Evolutionary conservation across 148 eudicot species (phyloP).

Genomic region (Chenopodium berlandieri): DNA sequence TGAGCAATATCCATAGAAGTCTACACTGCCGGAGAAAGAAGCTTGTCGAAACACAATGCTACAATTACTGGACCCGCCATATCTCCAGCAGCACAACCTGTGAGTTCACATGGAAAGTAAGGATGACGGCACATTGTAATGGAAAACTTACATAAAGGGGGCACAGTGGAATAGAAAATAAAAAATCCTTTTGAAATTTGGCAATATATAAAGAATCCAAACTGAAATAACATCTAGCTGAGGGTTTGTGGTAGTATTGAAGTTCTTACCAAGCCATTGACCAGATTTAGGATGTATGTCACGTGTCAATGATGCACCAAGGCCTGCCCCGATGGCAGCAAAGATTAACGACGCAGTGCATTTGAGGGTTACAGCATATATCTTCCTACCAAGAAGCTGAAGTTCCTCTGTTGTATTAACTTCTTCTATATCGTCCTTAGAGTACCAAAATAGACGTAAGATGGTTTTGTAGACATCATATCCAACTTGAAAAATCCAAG

Average conservation of each 20-base stretch:
- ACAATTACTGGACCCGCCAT: conserved; percentile 69
- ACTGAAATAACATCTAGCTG: background rate
- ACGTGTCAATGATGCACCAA: conserved; percentile 48
- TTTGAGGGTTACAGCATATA: conserved; percentile 48
- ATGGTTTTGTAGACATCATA: conserved; percentile 61
- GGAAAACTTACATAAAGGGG: background rate
- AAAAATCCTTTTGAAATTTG: background rate
- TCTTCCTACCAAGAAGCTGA: conserved; percentile 52
- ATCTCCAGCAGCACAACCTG: conserved; percentile 88
- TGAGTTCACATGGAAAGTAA: background rate
- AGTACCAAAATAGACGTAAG: conserved; percentile 28
- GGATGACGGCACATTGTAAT: background rate
- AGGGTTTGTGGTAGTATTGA: background rate
- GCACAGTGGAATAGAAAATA: background rate
- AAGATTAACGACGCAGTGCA: conserved; percentile 73
- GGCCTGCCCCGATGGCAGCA: conserved; percentile 87
- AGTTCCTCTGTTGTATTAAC: conserved; percentile 47
- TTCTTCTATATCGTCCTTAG: conserved; percentile 43
- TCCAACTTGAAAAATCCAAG: conserved; percentile 92
- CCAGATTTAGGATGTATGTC: conserved; percentile 69
- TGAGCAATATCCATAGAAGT: background rate
- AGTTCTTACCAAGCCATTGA: conserved; percentile 81
- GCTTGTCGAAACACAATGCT: conserved; percentile 54
- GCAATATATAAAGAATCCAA: background rate
- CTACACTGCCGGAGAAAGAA: conserved; percentile 34